Evolutionary conservation across 2,329 filamentous ascomycete genomes (phyloP), one percentile per base, ranked within the genome.

Genomic region (Claviceps sp.): DNA sequence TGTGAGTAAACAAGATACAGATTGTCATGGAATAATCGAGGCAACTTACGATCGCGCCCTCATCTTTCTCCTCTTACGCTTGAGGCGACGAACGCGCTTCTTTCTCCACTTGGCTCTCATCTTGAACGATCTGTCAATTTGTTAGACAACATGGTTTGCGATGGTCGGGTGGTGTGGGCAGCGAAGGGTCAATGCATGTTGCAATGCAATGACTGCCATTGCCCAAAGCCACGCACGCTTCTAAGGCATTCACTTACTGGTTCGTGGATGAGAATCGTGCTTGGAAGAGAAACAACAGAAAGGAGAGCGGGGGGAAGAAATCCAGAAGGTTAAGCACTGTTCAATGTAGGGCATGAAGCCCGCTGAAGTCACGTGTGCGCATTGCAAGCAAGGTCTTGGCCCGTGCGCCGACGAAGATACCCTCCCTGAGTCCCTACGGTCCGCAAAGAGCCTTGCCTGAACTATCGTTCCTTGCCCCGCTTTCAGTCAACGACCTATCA

Each of bases 41-140:
- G 16, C n/a, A 20, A 77, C 89, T 82, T 81, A 97, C 93, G 84
- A 90, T 79, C 93, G 79, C 68, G 91, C 93, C 74, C 93, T 84
- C 78, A 93, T 95, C 91, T 98, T 98, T 89, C 93, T 94, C 80
- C 93, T 89, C 90, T 98, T 98, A 73, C 90, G 86, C 86, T 97
- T 97, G 75, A 98, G 88, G 76, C 93, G 85, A 69, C 93, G 83
- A 78, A 95, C 90, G 74, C 93, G 83, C 91, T 98, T 98, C 87
- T 98, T 98, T 82, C 91, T 93, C 93, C 93, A 97, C 82, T 97
- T 97, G 72, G 89, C 90, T 93, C 91, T 79, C 80, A 83, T 82
- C 76, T 75, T 82, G 77, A 75, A 74, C 70, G 63, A 64, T 60
- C 49, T 53, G 23, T 20, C 13, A 48, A 23, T 11, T 42, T 34